Evolutionary conservation across 2,329 filamentous ascomycete genomes (phyloP), one percentile per base, ranked within the genome.

Genomic region (Nothophoma quercina): DNA sequence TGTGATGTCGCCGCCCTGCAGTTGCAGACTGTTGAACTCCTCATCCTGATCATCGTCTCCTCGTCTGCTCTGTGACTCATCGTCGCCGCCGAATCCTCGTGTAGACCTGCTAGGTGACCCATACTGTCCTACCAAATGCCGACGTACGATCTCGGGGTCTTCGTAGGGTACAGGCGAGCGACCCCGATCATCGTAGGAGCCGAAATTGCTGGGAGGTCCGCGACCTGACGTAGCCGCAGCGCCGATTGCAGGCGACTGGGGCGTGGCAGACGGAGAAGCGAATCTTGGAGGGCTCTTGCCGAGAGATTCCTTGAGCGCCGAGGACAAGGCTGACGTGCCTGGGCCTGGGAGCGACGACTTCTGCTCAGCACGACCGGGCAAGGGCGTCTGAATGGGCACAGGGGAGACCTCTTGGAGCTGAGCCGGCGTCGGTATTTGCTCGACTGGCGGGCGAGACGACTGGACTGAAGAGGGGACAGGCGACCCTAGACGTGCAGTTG

Each of bases 1-100:
- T 19, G 93, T 97, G 51, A 97, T 89, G 72, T 99, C 95, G 59
- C 95, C 95, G 55, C 95, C 95, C 72, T 98, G 96, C 38, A 99
- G 79, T 70, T 88, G 88, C 71, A 99, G 76, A 75, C 95, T 98
- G 23, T 93, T 97, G 72, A 99, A 99, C 68, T 96, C 91, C 53
- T 95, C 90, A 5, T 79, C 78, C 5, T 62, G 62, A 8, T 68
- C 69, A 2, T 67, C 65, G n/a, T 59, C 57, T 2, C 59, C 63
- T 28, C 48, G 88, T 85, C 56, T 85, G 43, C 61, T 61, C 10
- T 63, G 59, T 41, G 65, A 52, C 54, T 74, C 62, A 36, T 65
- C 65, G 34, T 67, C 64, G 62, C 51, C 61, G 7, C 41, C 55
- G 22, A 58, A 48, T 10, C 64, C 69, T 15, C 66, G 64, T 10